A percentile compares a stretch with the other conserved stretches of the same genome.
Evolutionary conservation across 1,139 yeast species (phyloP).

Genomic region (Eremothecium coryli): DNA sequence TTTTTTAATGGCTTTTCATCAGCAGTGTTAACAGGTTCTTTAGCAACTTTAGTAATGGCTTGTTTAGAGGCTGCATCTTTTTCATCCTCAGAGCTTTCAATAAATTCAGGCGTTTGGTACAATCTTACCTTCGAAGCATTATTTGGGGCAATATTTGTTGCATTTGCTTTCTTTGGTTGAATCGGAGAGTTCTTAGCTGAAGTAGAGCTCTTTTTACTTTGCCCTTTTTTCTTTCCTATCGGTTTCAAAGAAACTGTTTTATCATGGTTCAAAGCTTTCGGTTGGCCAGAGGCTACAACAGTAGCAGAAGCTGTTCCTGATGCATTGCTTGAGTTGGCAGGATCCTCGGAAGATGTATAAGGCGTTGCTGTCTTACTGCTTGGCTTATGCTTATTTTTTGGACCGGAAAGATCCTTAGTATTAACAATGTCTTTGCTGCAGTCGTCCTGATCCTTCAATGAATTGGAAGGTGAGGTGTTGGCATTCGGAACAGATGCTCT

Average conservation of each 20-base stretch:
- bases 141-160: not conserved
- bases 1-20: no score
- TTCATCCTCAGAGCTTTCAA: conserved; percentile 4
- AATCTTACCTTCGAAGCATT: conserved; percentile 2
- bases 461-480: not conserved
- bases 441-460: no score
- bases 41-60: not conserved
- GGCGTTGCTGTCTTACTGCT: not conserved
- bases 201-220: not conserved
- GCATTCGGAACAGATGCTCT: not conserved
- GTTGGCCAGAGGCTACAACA: not conserved
- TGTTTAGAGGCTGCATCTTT: not conserved
- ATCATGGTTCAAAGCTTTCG: not conserved
- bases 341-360: not conserved
- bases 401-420: no score
- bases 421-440: not conserved
- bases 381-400: not conserved
- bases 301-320: not conserved
- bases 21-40: not conserved
- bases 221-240: not conserved
- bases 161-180: not conserved
- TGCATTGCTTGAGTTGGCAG: not conserved
- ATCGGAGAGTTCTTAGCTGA: not conserved
- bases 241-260: not conserved
- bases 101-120: conserved; percentile 4